These are phyloP conservation scores for Adansonia madagascariensis DNA, from an alignment of 441 rosid species.

Conservation along the genomic window DNA sequence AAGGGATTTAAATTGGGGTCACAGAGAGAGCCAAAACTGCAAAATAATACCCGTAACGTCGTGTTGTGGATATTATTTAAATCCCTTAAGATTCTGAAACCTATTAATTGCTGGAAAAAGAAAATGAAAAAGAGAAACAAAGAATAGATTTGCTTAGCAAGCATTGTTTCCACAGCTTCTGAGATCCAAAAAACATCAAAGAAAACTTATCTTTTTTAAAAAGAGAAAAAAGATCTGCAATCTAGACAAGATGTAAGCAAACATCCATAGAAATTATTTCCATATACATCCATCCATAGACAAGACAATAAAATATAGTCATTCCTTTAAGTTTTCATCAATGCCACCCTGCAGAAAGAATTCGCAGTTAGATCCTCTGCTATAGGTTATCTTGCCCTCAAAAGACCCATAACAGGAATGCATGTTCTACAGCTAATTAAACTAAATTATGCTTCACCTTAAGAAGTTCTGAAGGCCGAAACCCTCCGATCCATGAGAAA, in stretches of 20 bases:
- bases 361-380: slow-evolving; percentile 10
- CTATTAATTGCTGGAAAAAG: not conserved
- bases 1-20: too few species aligned
- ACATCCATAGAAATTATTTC: slow-evolving; percentile 1
- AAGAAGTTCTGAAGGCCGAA: slow-evolving; percentile 71
- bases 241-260: not conserved
- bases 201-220: not conserved
- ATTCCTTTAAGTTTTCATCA: not conserved
- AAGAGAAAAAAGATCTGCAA: not conserved
- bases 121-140: not conserved
- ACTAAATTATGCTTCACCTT: slow-evolving; percentile 47
- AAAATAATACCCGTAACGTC: too few species aligned
- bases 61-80: too few species aligned
- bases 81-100: not conserved
- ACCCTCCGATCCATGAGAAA: slow-evolving; percentile 75
- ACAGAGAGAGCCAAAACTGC: not conserved
- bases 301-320: not conserved
- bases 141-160: not conserved
- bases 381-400: slow-evolving; percentile 14
- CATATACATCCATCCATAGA: not conserved
- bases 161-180: not conserved
- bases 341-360: not conserved
- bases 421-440: slow-evolving; percentile 15
- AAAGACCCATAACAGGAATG: not conserved
- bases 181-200: not conserved